Conservation (phyloP, 2,329 filamentous ascomycete genomes). For the Pseudogymnoascus sp. region DNA sequence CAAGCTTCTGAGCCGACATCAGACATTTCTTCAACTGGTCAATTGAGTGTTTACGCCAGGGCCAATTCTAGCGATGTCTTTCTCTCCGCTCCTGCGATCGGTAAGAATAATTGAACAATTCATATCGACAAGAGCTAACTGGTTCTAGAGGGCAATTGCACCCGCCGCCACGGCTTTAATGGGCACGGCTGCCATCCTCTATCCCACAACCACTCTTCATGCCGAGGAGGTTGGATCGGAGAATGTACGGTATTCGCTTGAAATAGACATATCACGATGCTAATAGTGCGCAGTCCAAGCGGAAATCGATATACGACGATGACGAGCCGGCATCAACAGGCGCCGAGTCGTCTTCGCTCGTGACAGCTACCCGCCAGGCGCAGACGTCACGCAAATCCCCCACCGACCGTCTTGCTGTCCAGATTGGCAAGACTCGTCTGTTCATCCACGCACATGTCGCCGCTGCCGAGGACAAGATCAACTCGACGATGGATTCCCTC, state of each 20-base stretch:
- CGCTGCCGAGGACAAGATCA: constrained; percentile 72
- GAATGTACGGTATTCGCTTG: constrained; percentile 18
- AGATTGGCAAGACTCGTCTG: constrained; percentile 73
- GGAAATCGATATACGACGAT: constrained; percentile 82
- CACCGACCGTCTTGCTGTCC: constrained; percentile 77
- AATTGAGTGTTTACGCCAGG: constrained; percentile 21
- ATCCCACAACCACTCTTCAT: constrained; percentile 37
- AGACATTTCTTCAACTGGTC: constrained; percentile 9
- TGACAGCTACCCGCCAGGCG: constrained; percentile 32
- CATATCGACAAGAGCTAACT: constrained; percentile 19
- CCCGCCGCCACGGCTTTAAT: constrained; percentile 36
- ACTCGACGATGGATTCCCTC: constrained; percentile 69
- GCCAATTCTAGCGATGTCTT: constrained; percentile 39
- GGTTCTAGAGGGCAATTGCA: constrained; percentile 39
- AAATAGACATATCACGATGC: background rate
- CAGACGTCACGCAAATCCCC: constrained; percentile 38
- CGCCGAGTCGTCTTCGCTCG: constrained; percentile 24
- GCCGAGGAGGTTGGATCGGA: constrained; percentile 37
- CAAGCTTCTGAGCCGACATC: constrained; percentile 11
- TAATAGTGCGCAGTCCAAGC: constrained; percentile 33
- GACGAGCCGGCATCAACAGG: constrained; percentile 38
- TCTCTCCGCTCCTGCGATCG: constrained; percentile 44
- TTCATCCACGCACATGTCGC: constrained; percentile 71
- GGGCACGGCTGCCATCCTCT: constrained; percentile 38
- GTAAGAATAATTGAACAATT: constrained; percentile 28